A percentile compares a stretch with the other conserved stretches of the same genome.
Conservation (phyloP, 2,329 filamentous ascomycete genomes). For the Trichoderma atroviride region DNA sequence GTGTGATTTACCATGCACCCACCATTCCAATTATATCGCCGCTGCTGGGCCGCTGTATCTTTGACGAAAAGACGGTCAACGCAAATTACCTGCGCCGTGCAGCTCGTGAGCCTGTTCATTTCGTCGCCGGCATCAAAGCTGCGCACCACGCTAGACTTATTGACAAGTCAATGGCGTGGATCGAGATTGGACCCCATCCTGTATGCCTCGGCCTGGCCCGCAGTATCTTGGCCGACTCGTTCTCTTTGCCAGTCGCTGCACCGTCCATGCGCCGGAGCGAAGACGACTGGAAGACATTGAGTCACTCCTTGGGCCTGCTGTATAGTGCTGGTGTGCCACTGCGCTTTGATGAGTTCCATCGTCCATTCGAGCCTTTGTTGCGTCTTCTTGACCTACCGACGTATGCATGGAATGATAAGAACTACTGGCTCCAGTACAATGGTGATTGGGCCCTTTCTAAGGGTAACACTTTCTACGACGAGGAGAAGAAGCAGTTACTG, state of each 20-base stretch:
- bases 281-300: neutral
- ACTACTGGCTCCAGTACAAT: slow-evolving; percentile 61
- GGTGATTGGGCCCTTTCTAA: slow-evolving; percentile 68
- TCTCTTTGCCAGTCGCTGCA: neutral
- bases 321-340: slow-evolving; percentile 59
- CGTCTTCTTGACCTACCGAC: neutral
- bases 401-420: slow-evolving; percentile 51
- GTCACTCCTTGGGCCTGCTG: neutral
- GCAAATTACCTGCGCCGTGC: neutral
- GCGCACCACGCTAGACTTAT: neutral
- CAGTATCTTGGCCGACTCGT: slow-evolving; percentile 48
- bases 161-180: slow-evolving; percentile 57
- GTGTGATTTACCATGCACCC: slow-evolving; percentile 45
- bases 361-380: slow-evolving; percentile 33
- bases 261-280: neutral
- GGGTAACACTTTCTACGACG: slow-evolving; percentile 35
- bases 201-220: slow-evolving; percentile 51
- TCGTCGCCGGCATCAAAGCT: neutral
- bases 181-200: slow-evolving; percentile 69
- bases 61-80: neutral
- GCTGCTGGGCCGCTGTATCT: slow-evolving; percentile 44
- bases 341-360: slow-evolving; percentile 70
- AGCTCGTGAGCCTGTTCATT: neutral
- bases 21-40: slow-evolving; percentile 67
- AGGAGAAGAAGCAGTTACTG: neutral